Conservation (phyloP, 179 eudicot species). For the Dionaea muscipula region DNA sequence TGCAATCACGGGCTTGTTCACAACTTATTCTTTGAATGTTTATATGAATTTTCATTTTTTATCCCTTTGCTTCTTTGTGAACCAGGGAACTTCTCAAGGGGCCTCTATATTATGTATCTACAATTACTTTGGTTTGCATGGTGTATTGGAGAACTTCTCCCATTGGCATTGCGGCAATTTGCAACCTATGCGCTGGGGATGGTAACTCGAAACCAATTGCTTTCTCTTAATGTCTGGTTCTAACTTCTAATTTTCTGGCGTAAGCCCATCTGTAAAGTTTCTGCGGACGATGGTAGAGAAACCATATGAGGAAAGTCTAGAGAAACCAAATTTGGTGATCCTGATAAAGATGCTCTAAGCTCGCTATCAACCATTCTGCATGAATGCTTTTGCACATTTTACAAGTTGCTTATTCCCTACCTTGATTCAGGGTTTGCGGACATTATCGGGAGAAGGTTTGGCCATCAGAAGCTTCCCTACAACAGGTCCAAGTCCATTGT, state of each 20-base stretch:
- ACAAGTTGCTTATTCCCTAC: background rate
- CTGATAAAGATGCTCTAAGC: no score
- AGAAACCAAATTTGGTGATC: no score
- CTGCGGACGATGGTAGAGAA: no score
- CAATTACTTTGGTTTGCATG: constrained; percentile 56
- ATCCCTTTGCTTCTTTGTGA: constrained; percentile 12
- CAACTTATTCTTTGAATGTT: no score
- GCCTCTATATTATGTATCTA: constrained; percentile 62
- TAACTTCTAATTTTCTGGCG: background rate
- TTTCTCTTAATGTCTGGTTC: background rate
- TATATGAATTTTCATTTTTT: no score
- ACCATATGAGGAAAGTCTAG: no score
- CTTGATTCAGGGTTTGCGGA: constrained; percentile 70
- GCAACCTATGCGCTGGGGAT: constrained; percentile 93
- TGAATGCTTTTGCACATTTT: no score
- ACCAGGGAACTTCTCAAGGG: constrained; percentile 88
- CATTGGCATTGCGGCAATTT: constrained; percentile 53
- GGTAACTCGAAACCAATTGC: constrained; percentile 27
- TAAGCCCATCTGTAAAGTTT: background rate
- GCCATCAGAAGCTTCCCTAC: constrained; percentile 53
- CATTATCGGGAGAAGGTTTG: constrained; percentile 76
- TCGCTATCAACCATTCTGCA: background rate
- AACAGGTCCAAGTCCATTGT: constrained; percentile 62
- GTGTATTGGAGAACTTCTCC: constrained; percentile 80
- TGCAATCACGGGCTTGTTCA: no score